Evolutionary conservation across 352 stramenopile species (phyloP).

Genomic region (Pythium myriotylum): DNA sequence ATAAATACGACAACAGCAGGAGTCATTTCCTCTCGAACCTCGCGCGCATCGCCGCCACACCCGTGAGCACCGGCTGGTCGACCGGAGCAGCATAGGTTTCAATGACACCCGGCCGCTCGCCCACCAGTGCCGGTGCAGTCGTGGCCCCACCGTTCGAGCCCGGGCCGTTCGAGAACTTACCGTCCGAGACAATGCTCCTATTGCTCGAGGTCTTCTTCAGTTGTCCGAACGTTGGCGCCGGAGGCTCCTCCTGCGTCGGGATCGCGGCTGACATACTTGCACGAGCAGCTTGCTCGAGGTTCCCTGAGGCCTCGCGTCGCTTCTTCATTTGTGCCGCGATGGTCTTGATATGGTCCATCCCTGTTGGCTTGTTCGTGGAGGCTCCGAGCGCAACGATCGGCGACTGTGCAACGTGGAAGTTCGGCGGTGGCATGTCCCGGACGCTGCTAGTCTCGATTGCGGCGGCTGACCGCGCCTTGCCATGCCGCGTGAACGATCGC

Average conservation of each 20-base stretch:
- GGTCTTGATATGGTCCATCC: constrained; percentile 71
- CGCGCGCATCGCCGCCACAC: constrained; percentile 71
- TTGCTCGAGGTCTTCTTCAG: constrained; percentile 20
- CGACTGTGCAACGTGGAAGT: constrained; percentile 16
- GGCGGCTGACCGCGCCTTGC: constrained; percentile 58
- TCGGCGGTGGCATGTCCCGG: not conserved
- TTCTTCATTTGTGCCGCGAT: constrained; percentile 81
- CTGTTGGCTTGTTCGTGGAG: not conserved
- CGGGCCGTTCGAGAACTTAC: constrained; percentile 4
- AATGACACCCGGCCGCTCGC: not conserved
- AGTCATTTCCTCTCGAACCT: constrained; percentile 67
- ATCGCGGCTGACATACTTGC: constrained; percentile 14
- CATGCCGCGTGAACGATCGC: constrained; percentile 37
- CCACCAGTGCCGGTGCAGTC: not conserved
- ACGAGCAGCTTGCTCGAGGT: not conserved
- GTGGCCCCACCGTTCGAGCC: constrained; percentile 3
- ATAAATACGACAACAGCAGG: constrained; percentile 30
- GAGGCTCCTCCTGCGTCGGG: not conserved
- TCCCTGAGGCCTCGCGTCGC: constrained; percentile 35
- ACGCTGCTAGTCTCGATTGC: constrained; percentile 59
- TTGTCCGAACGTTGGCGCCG: not conserved
- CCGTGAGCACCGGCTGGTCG: constrained; percentile 22
- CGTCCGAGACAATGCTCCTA: not conserved
- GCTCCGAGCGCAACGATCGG: constrained; percentile 18
- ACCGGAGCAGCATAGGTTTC: not conserved